These are phyloP conservation scores for Kockovaella imperatae DNA, from an alignment of 768 basidiomycete species.

Conservation along the genomic window DNA sequence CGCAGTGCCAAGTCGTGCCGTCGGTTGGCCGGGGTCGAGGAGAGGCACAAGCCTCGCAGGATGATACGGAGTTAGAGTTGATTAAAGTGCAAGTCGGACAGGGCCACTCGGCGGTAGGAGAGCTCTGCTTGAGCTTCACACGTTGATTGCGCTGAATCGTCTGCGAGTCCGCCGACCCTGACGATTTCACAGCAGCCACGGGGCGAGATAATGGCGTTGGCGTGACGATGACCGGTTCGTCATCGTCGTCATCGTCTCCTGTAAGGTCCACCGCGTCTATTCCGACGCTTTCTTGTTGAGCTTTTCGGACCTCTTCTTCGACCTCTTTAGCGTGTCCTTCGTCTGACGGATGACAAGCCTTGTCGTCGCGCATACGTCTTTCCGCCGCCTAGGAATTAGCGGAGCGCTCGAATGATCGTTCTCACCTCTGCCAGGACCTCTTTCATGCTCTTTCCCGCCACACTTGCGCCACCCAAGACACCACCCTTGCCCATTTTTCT, in stretches of 20 bases:
- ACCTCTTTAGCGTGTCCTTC: constrained; percentile 26
- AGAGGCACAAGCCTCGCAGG: constrained; percentile 59
- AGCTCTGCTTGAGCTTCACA: background rate
- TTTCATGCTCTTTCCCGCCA: constrained; percentile 53
- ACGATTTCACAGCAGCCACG: too few species aligned
- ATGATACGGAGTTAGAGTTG: constrained; percentile 50
- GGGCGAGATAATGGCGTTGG: too few species aligned
- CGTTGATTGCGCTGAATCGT: background rate
- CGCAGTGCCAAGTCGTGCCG: constrained; percentile 56
- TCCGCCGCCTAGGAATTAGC: constrained; percentile 66
- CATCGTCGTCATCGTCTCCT: constrained; percentile 47
- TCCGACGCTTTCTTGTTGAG: constrained; percentile 59
- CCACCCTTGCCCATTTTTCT: constrained; percentile 52
- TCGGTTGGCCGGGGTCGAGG: constrained; percentile 42
- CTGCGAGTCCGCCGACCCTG: background rate
- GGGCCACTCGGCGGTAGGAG: constrained; percentile 33
- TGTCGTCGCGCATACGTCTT: constrained; percentile 63
- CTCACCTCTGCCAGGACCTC: constrained; percentile 67
- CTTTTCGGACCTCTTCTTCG: constrained; percentile 53
- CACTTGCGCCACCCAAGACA: constrained; percentile 53
- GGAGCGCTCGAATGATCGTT: background rate
- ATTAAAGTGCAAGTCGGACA: constrained; percentile 58
- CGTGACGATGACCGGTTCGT: constrained; percentile 45
- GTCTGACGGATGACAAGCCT: constrained; percentile 51
- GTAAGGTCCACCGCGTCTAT: constrained; percentile 49